Percentiles rank a stretch among this genome's conserved stretches.
Conservation (phyloP, 257 asterid species). For the Solanum stenotomum region DNA sequence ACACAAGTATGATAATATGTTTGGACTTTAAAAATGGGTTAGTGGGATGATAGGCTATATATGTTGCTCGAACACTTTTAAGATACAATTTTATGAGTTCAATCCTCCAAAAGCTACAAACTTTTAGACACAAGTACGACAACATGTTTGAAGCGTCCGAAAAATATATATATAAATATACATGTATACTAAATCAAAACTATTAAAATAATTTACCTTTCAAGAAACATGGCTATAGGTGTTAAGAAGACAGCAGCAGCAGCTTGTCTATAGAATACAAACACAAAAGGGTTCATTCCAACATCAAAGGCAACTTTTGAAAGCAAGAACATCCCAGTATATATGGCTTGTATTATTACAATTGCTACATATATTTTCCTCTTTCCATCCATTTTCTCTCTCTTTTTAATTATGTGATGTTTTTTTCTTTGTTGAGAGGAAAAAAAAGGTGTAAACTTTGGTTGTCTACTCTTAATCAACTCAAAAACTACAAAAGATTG, state of each 20-base stretch:
- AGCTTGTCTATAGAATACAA: conserved; percentile 83
- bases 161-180: background rate
- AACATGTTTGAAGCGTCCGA: background rate
- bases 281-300: conserved; percentile 75
- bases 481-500: background rate
- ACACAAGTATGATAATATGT: background rate
- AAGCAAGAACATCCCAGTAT: conserved; percentile 73
- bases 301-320: conserved; percentile 74
- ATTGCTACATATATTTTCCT: conserved; percentile 32
- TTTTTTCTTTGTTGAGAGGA: background rate
- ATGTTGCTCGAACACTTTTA: background rate
- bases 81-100: background rate
- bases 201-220: conserved; percentile 29
- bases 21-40: background rate
- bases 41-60: background rate
- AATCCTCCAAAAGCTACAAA: background rate
- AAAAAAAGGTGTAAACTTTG: background rate
- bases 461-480: background rate
- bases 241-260: conserved; percentile 62
- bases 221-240: conserved; percentile 51
- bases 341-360: conserved; percentile 34
- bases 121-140: background rate
- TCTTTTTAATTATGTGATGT: background rate
- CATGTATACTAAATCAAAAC: background rate
- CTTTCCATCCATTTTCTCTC: conserved; percentile 19